Conservation (phyloP, 2,329 filamentous ascomycete genomes). For the Claviceps sp. region DNA sequence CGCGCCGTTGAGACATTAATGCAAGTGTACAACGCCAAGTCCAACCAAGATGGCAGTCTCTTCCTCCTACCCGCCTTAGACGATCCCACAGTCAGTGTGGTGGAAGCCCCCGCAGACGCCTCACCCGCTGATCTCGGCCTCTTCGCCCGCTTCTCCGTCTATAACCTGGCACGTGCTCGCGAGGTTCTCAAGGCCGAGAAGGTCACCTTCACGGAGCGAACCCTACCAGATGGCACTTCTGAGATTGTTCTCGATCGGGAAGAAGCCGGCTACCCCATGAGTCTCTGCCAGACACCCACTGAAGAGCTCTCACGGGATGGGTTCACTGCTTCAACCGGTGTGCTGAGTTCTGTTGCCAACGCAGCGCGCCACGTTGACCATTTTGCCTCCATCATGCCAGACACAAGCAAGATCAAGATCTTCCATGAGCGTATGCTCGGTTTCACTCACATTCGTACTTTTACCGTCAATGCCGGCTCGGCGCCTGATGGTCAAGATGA, state of each 20-base stretch:
- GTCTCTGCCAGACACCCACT: background rate
- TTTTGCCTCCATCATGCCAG: background rate
- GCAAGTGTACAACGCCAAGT: background rate
- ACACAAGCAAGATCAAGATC: background rate
- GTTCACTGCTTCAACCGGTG: background rate
- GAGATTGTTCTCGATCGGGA: background rate
- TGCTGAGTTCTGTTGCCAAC: background rate
- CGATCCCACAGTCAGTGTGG: background rate
- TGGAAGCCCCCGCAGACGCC: background rate
- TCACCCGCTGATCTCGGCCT: background rate
- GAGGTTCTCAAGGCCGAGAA: background rate
- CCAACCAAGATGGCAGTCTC: background rate
- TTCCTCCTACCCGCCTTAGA: background rate
- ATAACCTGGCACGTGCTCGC: background rate
- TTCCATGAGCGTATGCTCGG: constrained; percentile 1
- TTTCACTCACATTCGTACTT: background rate
- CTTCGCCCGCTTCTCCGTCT: background rate
- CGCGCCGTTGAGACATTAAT: background rate
- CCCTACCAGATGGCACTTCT: background rate
- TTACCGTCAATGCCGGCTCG: background rate
- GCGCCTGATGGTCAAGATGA: background rate
- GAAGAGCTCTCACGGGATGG: background rate
- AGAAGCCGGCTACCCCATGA: background rate
- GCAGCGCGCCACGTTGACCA: background rate
- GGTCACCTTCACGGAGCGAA: background rate